phyloP scores from a whole-genome alignment of 805 yeast genomes.

The Saccharomycopsis sp. region DNA sequence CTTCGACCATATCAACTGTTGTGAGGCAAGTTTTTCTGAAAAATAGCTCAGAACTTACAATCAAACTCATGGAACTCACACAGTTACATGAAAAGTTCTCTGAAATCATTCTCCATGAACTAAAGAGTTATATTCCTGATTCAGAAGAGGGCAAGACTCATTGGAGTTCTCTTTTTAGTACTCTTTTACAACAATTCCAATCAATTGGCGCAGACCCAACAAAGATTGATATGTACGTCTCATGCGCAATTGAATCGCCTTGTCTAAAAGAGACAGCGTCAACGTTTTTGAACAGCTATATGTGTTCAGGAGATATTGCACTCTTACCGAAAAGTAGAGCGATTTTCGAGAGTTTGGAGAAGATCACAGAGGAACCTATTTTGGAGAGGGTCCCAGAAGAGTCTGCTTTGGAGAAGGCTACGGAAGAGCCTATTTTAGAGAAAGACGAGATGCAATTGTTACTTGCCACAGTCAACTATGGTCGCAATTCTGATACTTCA shows the following conservation, averaged over 20 bases:
- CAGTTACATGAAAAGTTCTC: neutral
- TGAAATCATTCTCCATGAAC: neutral
- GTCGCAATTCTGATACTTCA: neutral
- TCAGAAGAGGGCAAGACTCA: neutral
- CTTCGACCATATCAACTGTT: neutral
- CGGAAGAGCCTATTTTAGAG: neutral
- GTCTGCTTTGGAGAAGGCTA: neutral
- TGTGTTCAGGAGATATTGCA: neutral
- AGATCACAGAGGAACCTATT: neutral
- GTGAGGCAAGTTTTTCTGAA: neutral
- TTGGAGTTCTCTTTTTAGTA: neutral
- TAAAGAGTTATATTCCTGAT: neutral
- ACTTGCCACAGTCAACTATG: neutral
- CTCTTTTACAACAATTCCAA: neutral
- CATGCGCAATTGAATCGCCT: neutral
- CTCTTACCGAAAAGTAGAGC: neutral
- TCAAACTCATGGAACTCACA: neutral
- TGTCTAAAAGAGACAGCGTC: neutral
- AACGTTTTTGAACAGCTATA: neutral
- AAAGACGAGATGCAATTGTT: neutral
- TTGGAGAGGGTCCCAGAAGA: neutral
- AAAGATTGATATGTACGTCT: neutral
- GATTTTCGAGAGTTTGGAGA: neutral
- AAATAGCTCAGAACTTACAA: neutral
- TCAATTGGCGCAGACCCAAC: neutral